A percentile compares a stretch with the other conserved stretches of the same genome.
These are phyloP conservation scores for Pulveroboletus sp. DNA, from an alignment of 768 basidiomycete genomes.

Conservation along the genomic window DNA sequence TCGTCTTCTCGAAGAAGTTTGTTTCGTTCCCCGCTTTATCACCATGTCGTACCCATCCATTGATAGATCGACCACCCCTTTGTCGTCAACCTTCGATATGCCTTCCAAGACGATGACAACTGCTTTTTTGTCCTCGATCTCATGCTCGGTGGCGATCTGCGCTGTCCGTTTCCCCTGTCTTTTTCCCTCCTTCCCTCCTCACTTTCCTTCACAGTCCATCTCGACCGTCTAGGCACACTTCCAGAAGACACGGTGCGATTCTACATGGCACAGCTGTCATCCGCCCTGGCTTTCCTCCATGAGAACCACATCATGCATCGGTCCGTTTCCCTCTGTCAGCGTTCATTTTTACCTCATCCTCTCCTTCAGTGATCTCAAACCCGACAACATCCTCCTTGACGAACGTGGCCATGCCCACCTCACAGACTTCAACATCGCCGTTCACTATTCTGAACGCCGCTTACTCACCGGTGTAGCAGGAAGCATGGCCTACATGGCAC, in stretches of 20 bases:
- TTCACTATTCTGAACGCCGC: constrained; percentile 88
- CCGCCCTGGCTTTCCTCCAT: constrained; percentile 87
- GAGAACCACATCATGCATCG: constrained; percentile 95
- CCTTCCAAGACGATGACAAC: constrained; percentile 97
- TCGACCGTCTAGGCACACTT: constrained; percentile 76
- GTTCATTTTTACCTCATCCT: background rate
- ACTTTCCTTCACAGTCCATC: constrained; percentile 59
- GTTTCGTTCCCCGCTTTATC: constrained; percentile 9
- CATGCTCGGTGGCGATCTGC: constrained; percentile 93
- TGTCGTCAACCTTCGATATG: constrained; percentile 92
- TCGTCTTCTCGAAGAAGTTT: constrained; percentile 89
- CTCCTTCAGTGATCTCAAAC: constrained; percentile 80
- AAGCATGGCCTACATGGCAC: constrained; percentile 99
- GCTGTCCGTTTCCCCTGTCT: constrained; percentile 59
- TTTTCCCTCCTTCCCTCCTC: background rate
- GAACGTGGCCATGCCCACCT: constrained; percentile 94
- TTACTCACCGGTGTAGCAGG: constrained; percentile 90
- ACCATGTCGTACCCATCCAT: background rate
- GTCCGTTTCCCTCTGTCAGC: constrained; percentile 41
- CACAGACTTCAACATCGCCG: constrained; percentile 98
- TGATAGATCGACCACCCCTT: constrained; percentile 92
- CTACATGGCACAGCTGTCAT: constrained; percentile 86
- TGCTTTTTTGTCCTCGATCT: constrained; percentile 98
- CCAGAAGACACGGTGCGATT: constrained; percentile 80
- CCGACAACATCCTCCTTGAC: constrained; percentile 96